phyloP scores from a whole-genome alignment of 768 basidiomycete genomes.

The Phaffia australis region DNA sequence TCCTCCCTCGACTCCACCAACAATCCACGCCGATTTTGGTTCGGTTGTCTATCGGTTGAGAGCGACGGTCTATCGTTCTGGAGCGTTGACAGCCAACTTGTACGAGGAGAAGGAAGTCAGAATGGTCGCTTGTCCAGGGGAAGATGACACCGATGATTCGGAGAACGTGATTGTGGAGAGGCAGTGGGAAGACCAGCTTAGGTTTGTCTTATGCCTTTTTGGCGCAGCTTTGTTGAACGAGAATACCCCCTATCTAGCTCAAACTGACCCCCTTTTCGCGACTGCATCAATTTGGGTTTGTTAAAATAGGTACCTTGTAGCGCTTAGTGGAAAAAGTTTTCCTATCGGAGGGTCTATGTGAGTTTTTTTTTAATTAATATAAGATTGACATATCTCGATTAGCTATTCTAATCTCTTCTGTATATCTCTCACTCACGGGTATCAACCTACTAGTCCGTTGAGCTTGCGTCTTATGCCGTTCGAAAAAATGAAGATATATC shows the following conservation, averaged over 20 bases:
- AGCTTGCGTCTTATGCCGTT: conserved; percentile 72
- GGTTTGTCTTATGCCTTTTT: conserved; percentile 32
- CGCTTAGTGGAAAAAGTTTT: conserved; percentile 62
- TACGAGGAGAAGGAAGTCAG: conserved; percentile 58
- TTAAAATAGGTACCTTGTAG: conserved; percentile 55
- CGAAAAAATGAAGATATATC: conserved; percentile 68
- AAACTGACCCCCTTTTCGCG: neutral
- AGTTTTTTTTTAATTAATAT: conserved; percentile 20
- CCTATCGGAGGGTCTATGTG: conserved; percentile 65
- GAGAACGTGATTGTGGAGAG: conserved; percentile 70
- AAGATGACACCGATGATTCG: conserved; percentile 74
- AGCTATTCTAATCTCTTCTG: neutral
- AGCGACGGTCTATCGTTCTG: conserved; percentile 71
- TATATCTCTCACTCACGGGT: too few relatives aligned
- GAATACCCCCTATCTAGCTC: neutral
- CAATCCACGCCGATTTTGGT: conserved; percentile 62
- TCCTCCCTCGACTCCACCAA: conserved; percentile 66
- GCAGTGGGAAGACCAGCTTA: conserved; percentile 73
- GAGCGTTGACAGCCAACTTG: conserved; percentile 64
- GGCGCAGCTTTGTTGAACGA: conserved; percentile 26
- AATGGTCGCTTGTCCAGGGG: conserved; percentile 62
- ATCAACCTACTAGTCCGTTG: conserved; percentile 46
- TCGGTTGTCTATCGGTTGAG: conserved; percentile 66
- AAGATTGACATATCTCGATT: neutral
- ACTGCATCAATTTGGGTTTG: neutral